Conservation (phyloP, 345 rosid species). For the Kandelia obovata region DNA sequence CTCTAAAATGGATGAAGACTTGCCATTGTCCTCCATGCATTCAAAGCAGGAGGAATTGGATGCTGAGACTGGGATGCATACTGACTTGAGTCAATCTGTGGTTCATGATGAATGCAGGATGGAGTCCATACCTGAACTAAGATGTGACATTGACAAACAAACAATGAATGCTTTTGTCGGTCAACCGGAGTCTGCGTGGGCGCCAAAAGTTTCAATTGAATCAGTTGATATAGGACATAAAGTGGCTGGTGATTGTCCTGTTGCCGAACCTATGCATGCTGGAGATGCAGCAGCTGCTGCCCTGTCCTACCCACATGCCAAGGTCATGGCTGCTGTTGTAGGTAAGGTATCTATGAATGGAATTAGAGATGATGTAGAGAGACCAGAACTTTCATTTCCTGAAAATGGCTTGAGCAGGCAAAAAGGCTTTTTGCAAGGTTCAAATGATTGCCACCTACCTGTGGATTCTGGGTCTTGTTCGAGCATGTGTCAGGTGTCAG, state of each 20-base stretch:
- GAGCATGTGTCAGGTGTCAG: conserved; percentile 35
- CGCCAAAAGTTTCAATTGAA: conserved; percentile 30
- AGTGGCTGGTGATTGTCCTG: conserved; percentile 19
- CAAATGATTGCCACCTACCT: conserved; percentile 28
- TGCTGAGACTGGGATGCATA: conserved; percentile 26
- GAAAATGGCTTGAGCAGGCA: conserved; percentile 24
- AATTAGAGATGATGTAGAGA: conserved; percentile 23
- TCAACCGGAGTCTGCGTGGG: conserved; percentile 22
- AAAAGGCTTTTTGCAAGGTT: conserved; percentile 33
- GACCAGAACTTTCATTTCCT: conserved; percentile 17
- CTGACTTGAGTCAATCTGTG: conserved; percentile 32
- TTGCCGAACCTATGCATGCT: conserved; percentile 23
- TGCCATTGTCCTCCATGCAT: conserved; percentile 27
- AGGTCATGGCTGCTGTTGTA: conserved; percentile 26
- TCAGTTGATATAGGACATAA: conserved; percentile 26
- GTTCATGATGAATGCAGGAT: conserved; percentile 29
- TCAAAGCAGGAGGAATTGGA: conserved; percentile 34
- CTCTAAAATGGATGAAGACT: conserved; percentile 37
- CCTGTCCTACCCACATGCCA: conserved; percentile 24
- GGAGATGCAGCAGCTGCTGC: conserved; percentile 23
- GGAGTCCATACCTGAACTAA: conserved; percentile 17
- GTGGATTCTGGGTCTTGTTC: conserved; percentile 33
- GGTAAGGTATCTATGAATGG: conserved; percentile 27
- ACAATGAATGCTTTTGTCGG: conserved; percentile 27
- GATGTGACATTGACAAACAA: conserved; percentile 21